Evolutionary conservation across 2,329 filamentous ascomycete species (phyloP).

Genomic region (Aspergillus unguis): DNA sequence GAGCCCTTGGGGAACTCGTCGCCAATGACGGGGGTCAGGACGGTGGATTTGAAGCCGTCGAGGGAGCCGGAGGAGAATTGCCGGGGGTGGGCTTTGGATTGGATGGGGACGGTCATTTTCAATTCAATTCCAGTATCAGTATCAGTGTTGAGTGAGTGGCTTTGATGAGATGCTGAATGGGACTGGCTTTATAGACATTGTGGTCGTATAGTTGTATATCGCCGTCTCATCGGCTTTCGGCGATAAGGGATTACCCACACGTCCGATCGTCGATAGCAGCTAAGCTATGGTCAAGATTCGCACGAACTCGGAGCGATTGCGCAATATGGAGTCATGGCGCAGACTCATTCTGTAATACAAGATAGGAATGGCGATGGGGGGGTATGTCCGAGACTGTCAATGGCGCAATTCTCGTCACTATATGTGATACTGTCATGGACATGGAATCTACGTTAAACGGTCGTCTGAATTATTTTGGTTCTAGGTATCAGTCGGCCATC

Average conservation of each 20-base stretch:
- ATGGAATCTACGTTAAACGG: too few relatives aligned
- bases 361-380: too few relatives aligned
- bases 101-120: constrained; percentile 3
- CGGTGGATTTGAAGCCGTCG: constrained; percentile 11
- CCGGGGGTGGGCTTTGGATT: constrained; percentile 6
- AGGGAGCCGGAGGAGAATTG: constrained; percentile 15
- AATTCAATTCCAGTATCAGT: neutral
- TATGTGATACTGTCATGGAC: too few relatives aligned
- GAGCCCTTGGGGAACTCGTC: constrained; percentile 38
- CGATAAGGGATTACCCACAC: neutral
- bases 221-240: constrained; percentile 7
- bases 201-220: neutral
- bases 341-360: too few relatives aligned
- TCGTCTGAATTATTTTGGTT: too few relatives aligned
- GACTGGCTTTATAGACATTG: neutral
- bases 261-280: too few relatives aligned
- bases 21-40: constrained; percentile 40
- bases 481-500: too few relatives aligned
- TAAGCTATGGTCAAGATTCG: too few relatives aligned
- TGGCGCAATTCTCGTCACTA: too few relatives aligned
- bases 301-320: too few relatives aligned
- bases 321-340: too few relatives aligned
- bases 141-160: neutral
- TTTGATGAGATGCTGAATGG: neutral
- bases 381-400: too few relatives aligned